Conservation (phyloP, 1,139 yeast species). For the Taiozyma sp. region DNA sequence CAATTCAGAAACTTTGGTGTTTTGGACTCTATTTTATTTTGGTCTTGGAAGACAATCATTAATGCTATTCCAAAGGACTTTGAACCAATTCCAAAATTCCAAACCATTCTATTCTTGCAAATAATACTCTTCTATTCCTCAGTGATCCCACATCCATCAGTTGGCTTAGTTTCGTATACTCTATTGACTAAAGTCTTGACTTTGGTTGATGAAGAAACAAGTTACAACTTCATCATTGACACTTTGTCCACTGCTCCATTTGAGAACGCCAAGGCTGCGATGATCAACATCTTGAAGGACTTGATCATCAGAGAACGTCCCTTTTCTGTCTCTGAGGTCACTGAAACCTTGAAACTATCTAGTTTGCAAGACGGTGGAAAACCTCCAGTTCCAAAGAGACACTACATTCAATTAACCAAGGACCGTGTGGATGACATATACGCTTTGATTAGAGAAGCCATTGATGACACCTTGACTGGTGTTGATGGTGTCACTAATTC, state of each 20-base stretch:
- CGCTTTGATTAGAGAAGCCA: conserved; percentile 32
- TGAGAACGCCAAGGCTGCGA: conserved; percentile 49
- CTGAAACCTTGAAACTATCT: conserved; percentile 7
- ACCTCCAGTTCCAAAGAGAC: conserved; percentile 28
- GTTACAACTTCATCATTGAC: conserved; percentile 60
- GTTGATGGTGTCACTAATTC: conserved; percentile 23
- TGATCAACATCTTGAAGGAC: conserved; percentile 64
- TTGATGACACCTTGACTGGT: conserved; percentile 30
- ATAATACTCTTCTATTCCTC: conserved; percentile 35
- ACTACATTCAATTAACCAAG: conserved; percentile 35
- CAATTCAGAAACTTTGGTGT: conserved; percentile 26
- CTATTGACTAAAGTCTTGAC: conserved; percentile 52
- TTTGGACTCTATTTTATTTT: conserved; percentile 35
- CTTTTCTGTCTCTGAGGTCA: conserved; percentile 8
- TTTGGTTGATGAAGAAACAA: conserved; percentile 45
- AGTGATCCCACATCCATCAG: conserved; percentile 23
- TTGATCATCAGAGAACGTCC: conserved; percentile 35
- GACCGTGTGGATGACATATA: conserved; percentile 37
- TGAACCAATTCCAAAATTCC: conserved; percentile 23
- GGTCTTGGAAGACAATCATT: conserved; percentile 36
- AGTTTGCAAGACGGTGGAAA: conserved; percentile 3
- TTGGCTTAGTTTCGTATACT: conserved; percentile 33
- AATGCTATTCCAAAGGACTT: conserved; percentile 27
- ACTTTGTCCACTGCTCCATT: conserved; percentile 67
- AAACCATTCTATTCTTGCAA: conserved; percentile 40